Evolutionary conservation across 2,329 filamentous ascomycete genomes (phyloP), one percentile per base, ranked within the genome.

Genomic region (Penicillium glabrum): DNA sequence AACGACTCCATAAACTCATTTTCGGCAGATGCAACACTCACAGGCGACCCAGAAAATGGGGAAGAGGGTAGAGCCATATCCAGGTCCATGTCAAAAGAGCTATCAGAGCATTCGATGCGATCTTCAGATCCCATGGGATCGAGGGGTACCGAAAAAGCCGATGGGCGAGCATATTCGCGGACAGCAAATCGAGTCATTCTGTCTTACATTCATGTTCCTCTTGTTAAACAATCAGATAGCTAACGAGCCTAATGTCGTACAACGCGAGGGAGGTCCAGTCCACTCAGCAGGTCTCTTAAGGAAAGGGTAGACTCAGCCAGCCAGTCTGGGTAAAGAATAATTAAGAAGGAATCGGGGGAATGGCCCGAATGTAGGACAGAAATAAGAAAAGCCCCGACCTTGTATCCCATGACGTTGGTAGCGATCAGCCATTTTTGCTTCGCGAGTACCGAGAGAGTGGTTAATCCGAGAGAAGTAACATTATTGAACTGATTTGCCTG

Each of bases 181-280:
- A 21, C 33, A 23, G 46, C 39, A 35, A 31, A 29, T 14, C 31
- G 23, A 45, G 39, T 27, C 33, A 47, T 29, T 14, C 5, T 41
- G 54, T 60, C 27, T 53, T 33, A 53, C 54, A 46, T 26, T 55
- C 54, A 54, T 23, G 54, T 55, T 49, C 39, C 33, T 35, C 29
- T 24, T 54, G 50, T 56, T 47, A 31, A 53, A 60, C 43, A 45
- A 51, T 46, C 43, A 13, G 35, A 53, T 57, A 19, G 39, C 7
- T 21, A 51, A 49, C 11, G n/a, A 54, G 47, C 56, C 53, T 16
- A 31, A 27, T 48, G 51, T 48, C 14, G 43, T 43, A 46, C 50
- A 53, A 49, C 45, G 33, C 35, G 31, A 19, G 24, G 35, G 37
- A 2, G 7, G n/a, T 26, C 8, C 16, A 21, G 23, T 29, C 23